Conservation (phyloP, 495 filamentous ascomycete species). For the Annulohypoxylon bovei region DNA sequence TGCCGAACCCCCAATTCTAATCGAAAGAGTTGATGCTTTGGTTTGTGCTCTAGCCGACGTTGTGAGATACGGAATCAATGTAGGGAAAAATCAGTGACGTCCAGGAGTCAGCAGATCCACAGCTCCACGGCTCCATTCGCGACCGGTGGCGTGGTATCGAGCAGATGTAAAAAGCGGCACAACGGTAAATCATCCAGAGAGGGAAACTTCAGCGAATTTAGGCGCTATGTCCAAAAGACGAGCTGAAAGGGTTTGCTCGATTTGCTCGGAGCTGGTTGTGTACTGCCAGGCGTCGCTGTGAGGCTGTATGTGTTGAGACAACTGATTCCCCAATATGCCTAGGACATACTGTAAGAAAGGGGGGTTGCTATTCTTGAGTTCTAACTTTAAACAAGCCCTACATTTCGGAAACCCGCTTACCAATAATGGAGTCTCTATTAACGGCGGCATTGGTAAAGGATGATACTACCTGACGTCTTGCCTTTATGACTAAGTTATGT, state of each 20-base stretch:
- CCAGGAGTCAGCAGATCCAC: conserved; percentile 7
- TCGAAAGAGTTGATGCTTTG: background rate
- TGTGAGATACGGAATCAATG: background rate
- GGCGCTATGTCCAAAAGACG: conserved; percentile 1
- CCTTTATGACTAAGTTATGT: too few species aligned
- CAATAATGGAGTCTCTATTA: too few species aligned
- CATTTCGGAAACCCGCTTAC: too few species aligned
- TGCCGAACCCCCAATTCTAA: conserved; percentile 2
- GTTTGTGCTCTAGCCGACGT: background rate
- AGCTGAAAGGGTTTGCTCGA: conserved; percentile 1
- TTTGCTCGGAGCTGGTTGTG: conserved; percentile 13
- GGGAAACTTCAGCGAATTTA: conserved; percentile 11
- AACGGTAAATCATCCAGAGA: conserved; percentile 6
- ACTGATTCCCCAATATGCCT: too few species aligned
- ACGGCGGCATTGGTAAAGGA: too few species aligned
- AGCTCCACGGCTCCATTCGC: background rate
- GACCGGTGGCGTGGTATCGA: background rate
- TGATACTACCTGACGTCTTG: too few species aligned
- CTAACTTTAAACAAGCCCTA: too few species aligned
- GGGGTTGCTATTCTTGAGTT: too few species aligned
- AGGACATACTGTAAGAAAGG: too few species aligned
- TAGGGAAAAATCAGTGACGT: conserved; percentile 1
- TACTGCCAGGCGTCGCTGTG: too few species aligned
- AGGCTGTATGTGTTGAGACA: too few species aligned
- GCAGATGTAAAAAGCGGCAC: conserved; percentile 3